phyloP scores from a whole-genome alignment of 169 alveolate species.

The Plasmodium billcollinsi region DNA sequence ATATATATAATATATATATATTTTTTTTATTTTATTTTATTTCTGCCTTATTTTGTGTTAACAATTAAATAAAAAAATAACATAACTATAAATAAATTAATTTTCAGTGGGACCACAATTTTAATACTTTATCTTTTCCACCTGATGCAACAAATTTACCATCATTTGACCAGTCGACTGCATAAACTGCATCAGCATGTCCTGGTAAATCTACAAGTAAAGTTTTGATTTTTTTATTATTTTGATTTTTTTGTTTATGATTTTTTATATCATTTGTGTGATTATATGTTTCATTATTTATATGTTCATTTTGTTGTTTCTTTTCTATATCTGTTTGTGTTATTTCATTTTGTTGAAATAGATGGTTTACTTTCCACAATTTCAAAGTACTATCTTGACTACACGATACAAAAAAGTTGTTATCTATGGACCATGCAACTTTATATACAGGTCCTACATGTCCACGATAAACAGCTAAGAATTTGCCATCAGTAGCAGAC shows the following conservation, averaged over 20 bases:
- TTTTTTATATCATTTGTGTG: conserved; percentile 24
- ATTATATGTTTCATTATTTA: background rate
- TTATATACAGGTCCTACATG: conserved; percentile 98
- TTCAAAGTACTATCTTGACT: conserved; percentile 97
- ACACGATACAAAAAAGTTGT: conserved; percentile 95
- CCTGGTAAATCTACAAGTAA: conserved; percentile 98
- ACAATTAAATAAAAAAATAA: no score
- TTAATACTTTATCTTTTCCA: conserved; percentile 92
- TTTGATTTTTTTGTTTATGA: background rate
- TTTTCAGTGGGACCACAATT: conserved; percentile 94
- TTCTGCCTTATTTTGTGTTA: no score
- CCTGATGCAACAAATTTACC: conserved; percentile 97
- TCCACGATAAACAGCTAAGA: conserved; percentile 95
- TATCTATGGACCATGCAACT: conserved; percentile 98
- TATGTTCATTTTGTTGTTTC: conserved; percentile 61
- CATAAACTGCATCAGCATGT: conserved; percentile 98
- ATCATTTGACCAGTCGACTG: conserved; percentile 98
- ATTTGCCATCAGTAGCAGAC: conserved; percentile 94
- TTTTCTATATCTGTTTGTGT: conserved; percentile 10
- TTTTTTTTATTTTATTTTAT: no score
- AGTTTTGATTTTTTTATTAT: conserved; percentile 81
- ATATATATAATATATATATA: no score
- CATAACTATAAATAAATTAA: background rate
- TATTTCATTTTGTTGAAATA: conserved; percentile 8
- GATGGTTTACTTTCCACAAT: conserved; percentile 94